Percentiles rank a stretch among this genome's conserved stretches.
These are phyloP conservation scores for Bassia scoparia DNA, from an alignment of 148 eudicot species.

Conservation along the genomic window DNA sequence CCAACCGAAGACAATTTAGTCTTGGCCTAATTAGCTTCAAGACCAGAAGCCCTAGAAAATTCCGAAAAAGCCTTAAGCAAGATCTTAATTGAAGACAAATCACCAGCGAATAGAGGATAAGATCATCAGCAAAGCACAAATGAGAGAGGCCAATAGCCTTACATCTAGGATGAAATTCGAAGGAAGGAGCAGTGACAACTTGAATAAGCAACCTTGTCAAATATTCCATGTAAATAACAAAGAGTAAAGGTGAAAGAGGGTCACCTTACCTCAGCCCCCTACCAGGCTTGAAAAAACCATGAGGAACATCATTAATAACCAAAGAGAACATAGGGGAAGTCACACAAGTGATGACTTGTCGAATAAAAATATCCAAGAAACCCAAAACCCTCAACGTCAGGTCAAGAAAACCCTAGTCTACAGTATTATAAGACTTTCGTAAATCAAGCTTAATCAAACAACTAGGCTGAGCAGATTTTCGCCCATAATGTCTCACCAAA, in stretches of 20 bases:
- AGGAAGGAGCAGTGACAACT: neutral
- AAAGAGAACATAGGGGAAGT: neutral
- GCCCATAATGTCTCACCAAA: neutral
- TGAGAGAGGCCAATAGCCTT: too few relatives aligned
- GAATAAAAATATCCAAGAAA: neutral
- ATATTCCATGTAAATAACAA: neutral
- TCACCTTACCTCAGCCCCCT: neutral
- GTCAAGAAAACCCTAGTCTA: neutral
- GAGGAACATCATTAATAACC: neutral
- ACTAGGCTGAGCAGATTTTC: neutral
- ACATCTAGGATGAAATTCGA: neutral
- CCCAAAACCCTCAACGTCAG: neutral
- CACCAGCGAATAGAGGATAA: too few relatives aligned
- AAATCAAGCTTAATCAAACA: neutral
- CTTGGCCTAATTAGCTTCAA: neutral
- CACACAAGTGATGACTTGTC: neutral
- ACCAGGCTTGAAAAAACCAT: neutral
- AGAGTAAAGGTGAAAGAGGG: neutral
- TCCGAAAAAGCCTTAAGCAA: too few relatives aligned
- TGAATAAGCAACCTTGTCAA: neutral
- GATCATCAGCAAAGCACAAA: conserved; percentile 1
- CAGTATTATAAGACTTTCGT: neutral
- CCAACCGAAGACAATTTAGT: neutral
- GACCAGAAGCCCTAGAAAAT: neutral
- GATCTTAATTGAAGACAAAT: too few relatives aligned